phyloP scores from a whole-genome alignment of 345 rosid species.

The Populus deltoides region DNA sequence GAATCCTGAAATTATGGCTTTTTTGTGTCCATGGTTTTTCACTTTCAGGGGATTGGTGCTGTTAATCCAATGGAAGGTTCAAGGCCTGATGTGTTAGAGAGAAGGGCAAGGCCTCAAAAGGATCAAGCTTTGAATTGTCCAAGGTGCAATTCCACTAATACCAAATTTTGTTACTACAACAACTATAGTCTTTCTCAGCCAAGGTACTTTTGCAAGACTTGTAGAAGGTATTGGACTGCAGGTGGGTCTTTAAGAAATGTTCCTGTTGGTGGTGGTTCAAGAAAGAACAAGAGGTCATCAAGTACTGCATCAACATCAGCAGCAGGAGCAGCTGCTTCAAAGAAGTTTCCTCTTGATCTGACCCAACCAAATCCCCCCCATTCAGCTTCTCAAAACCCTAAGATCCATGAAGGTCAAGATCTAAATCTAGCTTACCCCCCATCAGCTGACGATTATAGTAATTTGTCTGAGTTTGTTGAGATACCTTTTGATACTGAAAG shows the following conservation, averaged over 20 bases:
- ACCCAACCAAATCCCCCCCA: conserved; percentile 7
- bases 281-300: conserved; percentile 50
- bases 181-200: conserved; percentile 63
- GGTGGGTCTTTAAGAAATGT: conserved; percentile 60
- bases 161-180: conserved; percentile 61
- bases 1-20: conserved; percentile 29
- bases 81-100: conserved; percentile 22
- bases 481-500: not conserved
- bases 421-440: conserved; percentile 34
- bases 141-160: conserved; percentile 50
- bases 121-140: conserved; percentile 52
- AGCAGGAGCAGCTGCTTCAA: not conserved
- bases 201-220: conserved; percentile 55
- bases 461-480: conserved; percentile 10
- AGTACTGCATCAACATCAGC: conserved; percentile 24
- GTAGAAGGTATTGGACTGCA: conserved; percentile 62
- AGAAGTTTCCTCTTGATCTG: conserved; percentile 24
- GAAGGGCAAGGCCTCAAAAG: conserved; percentile 37
- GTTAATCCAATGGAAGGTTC: conserved; percentile 39
- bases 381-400: conserved; percentile 40
- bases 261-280: conserved; percentile 62
- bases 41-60: conserved; percentile 36
- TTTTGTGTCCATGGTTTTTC: conserved; percentile 7
- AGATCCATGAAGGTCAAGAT: conserved; percentile 38
- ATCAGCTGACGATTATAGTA: conserved; percentile 1